These are phyloP conservation scores for Elaeagnus macrophylla DNA, from an alignment of 306 rosid genomes.

Conservation along the genomic window DNA sequence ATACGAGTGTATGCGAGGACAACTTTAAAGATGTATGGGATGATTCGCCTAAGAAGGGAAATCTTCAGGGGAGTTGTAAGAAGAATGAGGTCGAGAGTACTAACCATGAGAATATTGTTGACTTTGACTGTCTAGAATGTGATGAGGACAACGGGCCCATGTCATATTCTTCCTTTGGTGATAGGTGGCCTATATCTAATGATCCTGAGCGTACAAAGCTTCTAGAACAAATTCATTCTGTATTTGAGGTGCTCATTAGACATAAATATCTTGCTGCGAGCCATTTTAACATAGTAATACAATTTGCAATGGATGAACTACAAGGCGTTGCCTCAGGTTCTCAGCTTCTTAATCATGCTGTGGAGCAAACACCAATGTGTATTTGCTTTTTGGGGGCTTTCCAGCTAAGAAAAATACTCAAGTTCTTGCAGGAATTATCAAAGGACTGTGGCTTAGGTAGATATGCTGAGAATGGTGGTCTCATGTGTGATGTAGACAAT, in stretches of 20 bases:
- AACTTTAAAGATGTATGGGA: conserved; percentile 48
- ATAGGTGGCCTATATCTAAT: conserved; percentile 74
- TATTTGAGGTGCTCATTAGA: conserved; percentile 62
- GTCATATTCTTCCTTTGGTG: conserved; percentile 37
- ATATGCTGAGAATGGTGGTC: conserved; percentile 48
- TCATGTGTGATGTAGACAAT: conserved; percentile 34
- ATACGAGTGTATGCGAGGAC: conserved; percentile 31
- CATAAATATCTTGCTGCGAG: conserved; percentile 74
- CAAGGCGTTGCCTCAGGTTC: conserved; percentile 63
- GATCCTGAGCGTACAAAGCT: conserved; percentile 70
- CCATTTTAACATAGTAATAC: conserved; percentile 79
- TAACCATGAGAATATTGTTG: conserved; percentile 28
- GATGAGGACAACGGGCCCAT: conserved; percentile 30
- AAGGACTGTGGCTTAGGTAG: conserved; percentile 71
- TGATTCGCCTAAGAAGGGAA: conserved; percentile 42
- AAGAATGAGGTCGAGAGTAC: conserved; percentile 25
- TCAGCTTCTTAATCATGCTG: conserved; percentile 61
- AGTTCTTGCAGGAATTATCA: conserved; percentile 78
- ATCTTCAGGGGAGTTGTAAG: conserved; percentile 23
- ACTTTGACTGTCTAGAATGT: conserved; percentile 31
- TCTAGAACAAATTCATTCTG: conserved; percentile 66
- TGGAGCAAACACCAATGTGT: conserved; percentile 73
- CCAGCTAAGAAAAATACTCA: conserved; percentile 72
- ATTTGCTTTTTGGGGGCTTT: conserved; percentile 82
- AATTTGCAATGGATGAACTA: conserved; percentile 67